A percentile compares a stretch with the other conserved stretches of the same genome.
These are phyloP conservation scores for Phytophthora meadii DNA, from an alignment of 352 stramenopile species.

Conservation along the genomic window DNA sequence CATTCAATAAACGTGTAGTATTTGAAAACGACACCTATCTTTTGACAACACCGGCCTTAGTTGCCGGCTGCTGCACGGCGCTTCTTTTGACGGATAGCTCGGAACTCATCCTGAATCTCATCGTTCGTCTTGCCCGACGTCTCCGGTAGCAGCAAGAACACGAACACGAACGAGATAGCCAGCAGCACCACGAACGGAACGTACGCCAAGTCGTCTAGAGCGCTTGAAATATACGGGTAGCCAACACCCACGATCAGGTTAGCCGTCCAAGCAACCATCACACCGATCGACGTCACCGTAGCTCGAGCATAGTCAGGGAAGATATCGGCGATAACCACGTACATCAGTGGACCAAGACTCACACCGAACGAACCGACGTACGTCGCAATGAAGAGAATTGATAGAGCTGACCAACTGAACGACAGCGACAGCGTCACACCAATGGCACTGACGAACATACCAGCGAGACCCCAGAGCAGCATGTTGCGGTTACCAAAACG, in stretches of 20 bases:
- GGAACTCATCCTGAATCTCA: constrained; percentile 60
- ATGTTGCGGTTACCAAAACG: constrained; percentile 47
- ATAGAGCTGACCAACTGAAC: constrained; percentile 33
- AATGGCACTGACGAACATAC: constrained; percentile 46
- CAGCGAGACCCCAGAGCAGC: constrained; percentile 37
- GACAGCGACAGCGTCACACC: constrained; percentile 47
- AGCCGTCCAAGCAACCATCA: constrained; percentile 41
- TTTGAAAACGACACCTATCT: no score
- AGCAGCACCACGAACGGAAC: constrained; percentile 43
- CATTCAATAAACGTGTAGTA: neutral
- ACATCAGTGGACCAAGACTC: constrained; percentile 47
- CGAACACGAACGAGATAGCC: constrained; percentile 36
- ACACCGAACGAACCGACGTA: constrained; percentile 43
- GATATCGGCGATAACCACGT: constrained; percentile 52
- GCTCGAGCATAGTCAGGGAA: constrained; percentile 53
- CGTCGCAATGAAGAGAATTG: constrained; percentile 48
- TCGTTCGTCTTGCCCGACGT: constrained; percentile 57
- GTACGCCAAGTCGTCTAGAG: constrained; percentile 41
- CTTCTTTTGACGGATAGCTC: constrained; percentile 39
- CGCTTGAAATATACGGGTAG: constrained; percentile 52
- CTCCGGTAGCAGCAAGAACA: constrained; percentile 49
- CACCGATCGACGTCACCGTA: constrained; percentile 39
- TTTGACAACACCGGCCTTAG: constrained; percentile 1
- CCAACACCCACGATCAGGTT: constrained; percentile 59
- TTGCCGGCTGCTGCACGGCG: constrained; percentile 7